phyloP scores from a whole-genome alignment of 495 filamentous ascomycete genomes.

The Pseudoneurospora amorphoporcata region DNA sequence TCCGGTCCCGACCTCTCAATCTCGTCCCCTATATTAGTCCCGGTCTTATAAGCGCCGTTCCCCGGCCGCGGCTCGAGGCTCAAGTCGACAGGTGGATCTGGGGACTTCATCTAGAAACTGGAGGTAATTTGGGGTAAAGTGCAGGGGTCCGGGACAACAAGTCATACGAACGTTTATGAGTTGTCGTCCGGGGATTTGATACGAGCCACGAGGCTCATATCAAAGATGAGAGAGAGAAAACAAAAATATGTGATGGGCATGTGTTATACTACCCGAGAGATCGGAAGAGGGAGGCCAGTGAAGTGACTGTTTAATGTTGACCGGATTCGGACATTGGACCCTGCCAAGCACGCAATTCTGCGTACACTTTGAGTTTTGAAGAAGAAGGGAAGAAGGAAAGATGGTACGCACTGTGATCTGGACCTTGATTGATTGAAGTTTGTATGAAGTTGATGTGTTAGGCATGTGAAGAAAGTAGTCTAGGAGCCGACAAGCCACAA shows the following conservation, averaged over 20 bases:
- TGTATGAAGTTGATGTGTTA: neutral
- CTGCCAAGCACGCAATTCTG: neutral
- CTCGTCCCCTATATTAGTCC: neutral
- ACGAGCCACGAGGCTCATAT: neutral
- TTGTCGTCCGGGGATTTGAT: neutral
- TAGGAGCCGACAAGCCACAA: neutral
- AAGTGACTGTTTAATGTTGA: neutral
- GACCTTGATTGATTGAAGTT: neutral
- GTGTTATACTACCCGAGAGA: neutral
- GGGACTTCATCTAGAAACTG: neutral
- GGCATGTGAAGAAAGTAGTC: neutral
- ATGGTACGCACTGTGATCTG: neutral
- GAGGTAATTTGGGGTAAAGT: neutral
- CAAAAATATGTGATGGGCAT: neutral
- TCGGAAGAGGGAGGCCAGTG: neutral
- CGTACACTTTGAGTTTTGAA: neutral
- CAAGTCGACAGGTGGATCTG: neutral
- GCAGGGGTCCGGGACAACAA: neutral
- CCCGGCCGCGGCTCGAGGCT: neutral
- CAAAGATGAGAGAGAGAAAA: neutral
- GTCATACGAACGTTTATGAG: neutral
- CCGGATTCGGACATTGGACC: neutral
- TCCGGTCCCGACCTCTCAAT: neutral
- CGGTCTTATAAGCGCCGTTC: neutral
- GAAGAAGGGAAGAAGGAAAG: neutral